Evolutionary conservation across 2,329 filamentous ascomycete species (phyloP).

Genomic region (Pezicula radicicola): DNA sequence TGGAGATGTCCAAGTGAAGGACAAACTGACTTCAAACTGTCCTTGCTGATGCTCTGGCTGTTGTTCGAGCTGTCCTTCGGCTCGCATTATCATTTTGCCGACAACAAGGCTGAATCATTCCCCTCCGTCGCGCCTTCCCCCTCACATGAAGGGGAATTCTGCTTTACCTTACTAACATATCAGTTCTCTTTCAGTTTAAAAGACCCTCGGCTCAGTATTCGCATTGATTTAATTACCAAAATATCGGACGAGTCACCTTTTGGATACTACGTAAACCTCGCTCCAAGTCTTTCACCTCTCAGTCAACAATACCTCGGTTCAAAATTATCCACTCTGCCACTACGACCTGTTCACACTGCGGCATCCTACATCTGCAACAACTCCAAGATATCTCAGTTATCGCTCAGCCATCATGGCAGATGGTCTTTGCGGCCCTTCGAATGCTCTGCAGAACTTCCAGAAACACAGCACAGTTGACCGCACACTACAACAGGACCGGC

Average conservation of each 20-base stretch:
- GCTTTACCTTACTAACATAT: no score
- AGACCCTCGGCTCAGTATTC: no score
- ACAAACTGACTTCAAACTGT: neutral
- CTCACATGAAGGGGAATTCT: no score
- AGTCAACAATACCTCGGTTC: no score
- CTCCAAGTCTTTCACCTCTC: no score
- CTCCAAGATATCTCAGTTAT: slow-evolving; percentile 5
- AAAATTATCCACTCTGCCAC: neutral
- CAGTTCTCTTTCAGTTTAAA: no score
- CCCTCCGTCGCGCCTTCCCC: no score
- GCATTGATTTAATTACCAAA: no score
- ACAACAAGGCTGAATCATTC: neutral
- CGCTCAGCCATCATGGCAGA: slow-evolving; percentile 55
- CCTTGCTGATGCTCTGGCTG: slow-evolving; percentile 9
- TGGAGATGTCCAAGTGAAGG: slow-evolving; percentile 7
- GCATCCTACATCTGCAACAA: neutral
- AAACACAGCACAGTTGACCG: slow-evolving; percentile 65
- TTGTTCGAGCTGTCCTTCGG: slow-evolving; percentile 2
- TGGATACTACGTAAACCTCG: no score
- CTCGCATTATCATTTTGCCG: neutral
- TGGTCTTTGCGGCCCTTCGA: slow-evolving; percentile 68
- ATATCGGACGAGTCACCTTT: no score
- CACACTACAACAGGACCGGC: slow-evolving; percentile 68
- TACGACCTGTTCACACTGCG: neutral
- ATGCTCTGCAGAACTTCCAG: slow-evolving; percentile 68